These are phyloP conservation scores for Selenicereus undatus DNA, from an alignment of 148 eudicot species.

Conservation along the genomic window DNA sequence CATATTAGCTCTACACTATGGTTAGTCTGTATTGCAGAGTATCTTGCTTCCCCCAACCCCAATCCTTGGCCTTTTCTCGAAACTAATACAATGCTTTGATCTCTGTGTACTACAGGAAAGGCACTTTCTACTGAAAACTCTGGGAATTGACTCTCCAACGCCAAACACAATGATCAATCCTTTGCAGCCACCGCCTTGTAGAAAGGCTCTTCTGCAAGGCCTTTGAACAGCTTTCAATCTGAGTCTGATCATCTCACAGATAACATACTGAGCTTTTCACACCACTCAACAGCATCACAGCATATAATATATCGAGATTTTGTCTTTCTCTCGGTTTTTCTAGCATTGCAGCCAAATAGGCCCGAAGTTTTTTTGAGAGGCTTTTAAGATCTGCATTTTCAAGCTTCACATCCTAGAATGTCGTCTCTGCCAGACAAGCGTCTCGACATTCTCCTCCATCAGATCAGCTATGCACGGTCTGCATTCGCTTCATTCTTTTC, in stretches of 20 bases:
- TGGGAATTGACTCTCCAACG: slow-evolving; percentile 70
- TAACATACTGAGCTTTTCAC: not conserved
- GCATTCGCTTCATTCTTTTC: slow-evolving; percentile 36
- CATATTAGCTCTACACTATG: no score
- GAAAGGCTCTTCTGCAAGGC: slow-evolving; percentile 86
- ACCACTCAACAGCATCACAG: slow-evolving; percentile 14
- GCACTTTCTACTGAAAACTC: slow-evolving; percentile 74
- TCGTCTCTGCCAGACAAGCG: slow-evolving; percentile 38
- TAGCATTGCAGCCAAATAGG: slow-evolving; percentile 59
- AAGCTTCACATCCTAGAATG: slow-evolving; percentile 35
- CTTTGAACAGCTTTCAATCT: slow-evolving; percentile 40
- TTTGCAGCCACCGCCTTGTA: slow-evolving; percentile 75
- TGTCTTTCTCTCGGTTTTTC: slow-evolving; percentile 33
- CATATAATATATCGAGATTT: slow-evolving; percentile 27
- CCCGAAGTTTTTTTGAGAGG: slow-evolving; percentile 60
- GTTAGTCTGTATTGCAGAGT: no score
- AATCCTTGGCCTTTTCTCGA: not conserved
- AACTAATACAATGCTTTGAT: not conserved
- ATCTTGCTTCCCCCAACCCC: no score
- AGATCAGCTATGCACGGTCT: slow-evolving; percentile 40
- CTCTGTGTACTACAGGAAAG: slow-evolving; percentile 61
- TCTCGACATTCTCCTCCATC: slow-evolving; percentile 24
- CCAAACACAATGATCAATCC: slow-evolving; percentile 36
- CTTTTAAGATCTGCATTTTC: slow-evolving; percentile 50
- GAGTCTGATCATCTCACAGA: slow-evolving; percentile 20